Percentiles rank a stretch among this genome's conserved stretches.
Evolutionary conservation across 169 alveolate genomes (phyloP).

Genomic region (Babesia ovata): DNA sequence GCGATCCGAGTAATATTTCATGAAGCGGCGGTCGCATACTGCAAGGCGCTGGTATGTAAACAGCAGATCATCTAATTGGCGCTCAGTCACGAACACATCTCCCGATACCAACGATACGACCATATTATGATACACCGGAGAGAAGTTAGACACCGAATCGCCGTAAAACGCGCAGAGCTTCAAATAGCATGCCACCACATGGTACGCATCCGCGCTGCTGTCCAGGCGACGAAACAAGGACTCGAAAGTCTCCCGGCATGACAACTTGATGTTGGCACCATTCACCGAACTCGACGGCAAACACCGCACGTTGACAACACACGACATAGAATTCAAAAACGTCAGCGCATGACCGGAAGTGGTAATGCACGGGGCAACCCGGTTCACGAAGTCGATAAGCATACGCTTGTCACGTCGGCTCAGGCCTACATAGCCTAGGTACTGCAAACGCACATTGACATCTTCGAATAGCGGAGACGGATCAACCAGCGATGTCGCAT

Average conservation of each 20-base stretch:
- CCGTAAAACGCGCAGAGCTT: constrained; percentile 60
- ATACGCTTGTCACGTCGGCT: constrained; percentile 3
- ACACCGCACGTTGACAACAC: constrained; percentile 5
- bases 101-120: constrained; percentile 23
- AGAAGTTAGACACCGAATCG: constrained; percentile 26
- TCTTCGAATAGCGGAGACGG: constrained; percentile 6
- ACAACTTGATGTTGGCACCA: constrained; percentile 30
- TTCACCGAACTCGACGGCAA: not conserved
- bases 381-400: constrained; percentile 15
- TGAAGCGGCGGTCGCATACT: constrained; percentile 42
- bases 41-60: constrained; percentile 39
- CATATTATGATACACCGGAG: constrained; percentile 37
- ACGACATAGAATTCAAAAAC: constrained; percentile 17
- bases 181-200: constrained; percentile 35
- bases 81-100: constrained; percentile 22
- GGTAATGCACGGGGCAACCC: constrained; percentile 11
- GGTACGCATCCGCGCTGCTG: constrained; percentile 9
- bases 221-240: constrained; percentile 41
- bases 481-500: not conserved
- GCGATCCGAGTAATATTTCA: constrained; percentile 30
- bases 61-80: constrained; percentile 42
- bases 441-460: constrained; percentile 7
- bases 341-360: not conserved
- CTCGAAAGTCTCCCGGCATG: constrained; percentile 21
- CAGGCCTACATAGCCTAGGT: constrained; percentile 8